phyloP scores from a whole-genome alignment of 768 basidiomycete species.

The Calocybe gangraenosa region DNA sequence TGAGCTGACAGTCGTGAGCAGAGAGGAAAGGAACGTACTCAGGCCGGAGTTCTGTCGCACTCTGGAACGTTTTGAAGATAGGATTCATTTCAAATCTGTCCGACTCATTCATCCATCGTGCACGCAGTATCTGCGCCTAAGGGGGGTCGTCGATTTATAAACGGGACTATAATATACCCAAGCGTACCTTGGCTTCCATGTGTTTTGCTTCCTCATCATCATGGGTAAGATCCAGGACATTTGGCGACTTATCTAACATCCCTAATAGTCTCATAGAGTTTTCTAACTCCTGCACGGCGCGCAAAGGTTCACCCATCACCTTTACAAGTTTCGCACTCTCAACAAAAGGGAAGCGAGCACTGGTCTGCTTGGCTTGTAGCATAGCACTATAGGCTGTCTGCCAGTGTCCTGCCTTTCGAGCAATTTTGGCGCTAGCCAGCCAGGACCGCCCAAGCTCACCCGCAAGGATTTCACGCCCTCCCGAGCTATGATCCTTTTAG shows the following conservation, averaged over 20 bases:
- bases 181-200: slow-evolving; percentile 68
- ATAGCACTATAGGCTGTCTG: slow-evolving; percentile 97
- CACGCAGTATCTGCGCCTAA: slow-evolving; percentile 75
- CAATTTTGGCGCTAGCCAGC: slow-evolving; percentile 93
- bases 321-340: slow-evolving; percentile 87
- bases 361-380: slow-evolving; percentile 78
- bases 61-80: slow-evolving; percentile 56
- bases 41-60: slow-evolving; percentile 44
- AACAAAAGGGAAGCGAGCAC: slow-evolving; percentile 74
- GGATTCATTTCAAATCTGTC: slow-evolving; percentile 69
- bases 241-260: slow-evolving; percentile 36
- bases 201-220: slow-evolving; percentile 45
- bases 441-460: slow-evolving; percentile 79
- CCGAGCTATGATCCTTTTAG: slow-evolving; percentile 22
- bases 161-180: background rate
- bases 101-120: slow-evolving; percentile 91
- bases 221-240: slow-evolving; percentile 52
- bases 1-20: slow-evolving; percentile 4
- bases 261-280: slow-evolving; percentile 57
- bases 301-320: slow-evolving; percentile 72
- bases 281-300: slow-evolving; percentile 85
- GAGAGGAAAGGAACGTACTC: slow-evolving; percentile 35
- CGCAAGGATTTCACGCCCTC: slow-evolving; percentile 34
- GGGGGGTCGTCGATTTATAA: slow-evolving; percentile 1
- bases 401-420: slow-evolving; percentile 90